Percentiles rank a stretch among this genome's conserved stretches.
These are phyloP conservation scores for Eucalyptus polybractea DNA, from an alignment of 345 rosid species.

Conservation along the genomic window DNA sequence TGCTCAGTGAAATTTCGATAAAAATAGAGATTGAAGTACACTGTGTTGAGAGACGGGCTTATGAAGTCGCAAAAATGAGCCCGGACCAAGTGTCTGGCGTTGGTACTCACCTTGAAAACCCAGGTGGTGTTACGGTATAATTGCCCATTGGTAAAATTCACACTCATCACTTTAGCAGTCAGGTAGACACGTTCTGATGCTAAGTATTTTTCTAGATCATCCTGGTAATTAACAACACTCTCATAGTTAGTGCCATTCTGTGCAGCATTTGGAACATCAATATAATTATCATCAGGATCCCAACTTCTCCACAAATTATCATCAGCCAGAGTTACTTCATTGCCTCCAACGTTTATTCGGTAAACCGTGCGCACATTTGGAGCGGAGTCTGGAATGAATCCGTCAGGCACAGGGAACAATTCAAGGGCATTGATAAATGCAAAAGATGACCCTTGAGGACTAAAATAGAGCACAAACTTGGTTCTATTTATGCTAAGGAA, in stretches of 20 bases:
- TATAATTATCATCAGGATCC: constrained; percentile 23
- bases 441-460: constrained; percentile 21
- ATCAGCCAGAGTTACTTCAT: constrained; percentile 1
- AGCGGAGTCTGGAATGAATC: constrained; percentile 1
- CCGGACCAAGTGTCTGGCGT: constrained; percentile 31
- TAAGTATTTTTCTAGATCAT: neutral
- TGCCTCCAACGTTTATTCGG: constrained; percentile 42
- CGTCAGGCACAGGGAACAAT: constrained; percentile 22
- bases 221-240: neutral
- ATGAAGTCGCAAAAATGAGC: constrained; percentile 43
- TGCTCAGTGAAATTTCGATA: neutral
- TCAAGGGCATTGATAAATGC: constrained; percentile 64
- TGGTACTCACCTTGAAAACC: constrained; percentile 19
- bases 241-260: accelerated
- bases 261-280: neutral
- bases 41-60: neutral
- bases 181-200: constrained; percentile 23
- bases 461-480: constrained; percentile 13
- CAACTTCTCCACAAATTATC: constrained; percentile 32
- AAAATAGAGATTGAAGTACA: constrained; percentile 22
- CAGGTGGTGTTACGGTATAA: constrained; percentile 26
- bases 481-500: constrained; percentile 5
- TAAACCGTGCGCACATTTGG: constrained; percentile 7
- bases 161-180: constrained; percentile 24
- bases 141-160: neutral